phyloP scores from a whole-genome alignment of 805 yeast genomes.

The Ogataea paradorogensis region DNA sequence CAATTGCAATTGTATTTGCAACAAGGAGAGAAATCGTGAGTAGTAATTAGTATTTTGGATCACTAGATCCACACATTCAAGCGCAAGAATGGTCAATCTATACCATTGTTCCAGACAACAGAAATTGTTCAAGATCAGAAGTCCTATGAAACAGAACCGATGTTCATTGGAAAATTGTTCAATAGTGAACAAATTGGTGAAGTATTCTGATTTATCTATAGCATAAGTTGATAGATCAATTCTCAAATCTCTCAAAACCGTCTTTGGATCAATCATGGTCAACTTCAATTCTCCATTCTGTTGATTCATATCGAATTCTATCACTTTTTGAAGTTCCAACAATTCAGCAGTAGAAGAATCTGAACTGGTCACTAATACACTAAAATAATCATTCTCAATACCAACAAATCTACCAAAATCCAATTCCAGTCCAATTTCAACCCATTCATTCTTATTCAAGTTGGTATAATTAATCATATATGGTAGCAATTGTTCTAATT shows the following conservation, averaged over 20 bases:
- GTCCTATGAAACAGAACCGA: slow-evolving; percentile 48
- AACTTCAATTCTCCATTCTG: slow-evolving; percentile 39
- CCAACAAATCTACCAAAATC: slow-evolving; percentile 4
- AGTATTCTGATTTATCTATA: slow-evolving; percentile 61
- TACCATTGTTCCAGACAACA: slow-evolving; percentile 68
- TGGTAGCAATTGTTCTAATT: slow-evolving; percentile 9
- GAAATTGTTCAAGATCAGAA: slow-evolving; percentile 56
- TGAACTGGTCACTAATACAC: slow-evolving; percentile 40
- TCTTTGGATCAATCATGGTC: slow-evolving; percentile 41
- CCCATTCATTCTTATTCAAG: slow-evolving; percentile 30
- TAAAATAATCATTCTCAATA: slow-evolving; percentile 11
- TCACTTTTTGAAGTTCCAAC: slow-evolving; percentile 36
- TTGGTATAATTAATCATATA: slow-evolving; percentile 23
- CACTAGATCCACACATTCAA: slow-evolving; percentile 35
- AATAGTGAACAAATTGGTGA: slow-evolving; percentile 33
- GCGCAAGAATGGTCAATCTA: slow-evolving; percentile 42
- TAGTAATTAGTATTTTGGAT: slow-evolving; percentile 27
- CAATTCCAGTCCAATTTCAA: slow-evolving; percentile 20
- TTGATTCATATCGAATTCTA: slow-evolving; percentile 22
- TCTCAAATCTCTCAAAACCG: slow-evolving; percentile 33
- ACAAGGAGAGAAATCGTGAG: slow-evolving; percentile 29
- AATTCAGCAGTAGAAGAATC: slow-evolving; percentile 52
- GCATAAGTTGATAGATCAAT: slow-evolving; percentile 46
- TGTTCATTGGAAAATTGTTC: slow-evolving; percentile 46
- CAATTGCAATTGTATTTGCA: slow-evolving; percentile 37